phyloP scores from a whole-genome alignment of 345 rosid species.

The Cardiospermum halicacabum region DNA sequence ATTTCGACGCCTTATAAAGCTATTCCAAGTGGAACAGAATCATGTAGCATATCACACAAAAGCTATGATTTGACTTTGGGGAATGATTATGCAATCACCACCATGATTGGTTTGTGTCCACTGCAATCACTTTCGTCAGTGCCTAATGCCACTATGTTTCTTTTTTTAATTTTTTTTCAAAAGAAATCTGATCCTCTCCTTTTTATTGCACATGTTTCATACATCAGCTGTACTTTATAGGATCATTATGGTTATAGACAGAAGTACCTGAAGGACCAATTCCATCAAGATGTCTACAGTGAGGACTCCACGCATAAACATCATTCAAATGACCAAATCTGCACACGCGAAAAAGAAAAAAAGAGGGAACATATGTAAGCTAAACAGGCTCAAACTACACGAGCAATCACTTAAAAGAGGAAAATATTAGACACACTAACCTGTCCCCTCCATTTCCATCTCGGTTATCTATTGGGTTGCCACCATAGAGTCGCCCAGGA shows the following conservation, averaged over 20 bases:
- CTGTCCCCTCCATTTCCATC: slow-evolving; percentile 96
- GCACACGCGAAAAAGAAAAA: slow-evolving; percentile 17
- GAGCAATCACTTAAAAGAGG: not conserved
- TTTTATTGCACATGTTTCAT: slow-evolving; percentile 3
- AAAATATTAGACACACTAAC: slow-evolving; percentile 30
- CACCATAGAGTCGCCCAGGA: slow-evolving; percentile 95
- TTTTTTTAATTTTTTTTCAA: slow-evolving; percentile 10
- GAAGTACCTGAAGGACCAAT: slow-evolving; percentile 80
- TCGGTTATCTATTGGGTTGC: slow-evolving; percentile 65
- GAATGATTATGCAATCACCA: slow-evolving; percentile 10
- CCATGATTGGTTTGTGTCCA: slow-evolving; percentile 8
- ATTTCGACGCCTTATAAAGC: slow-evolving; percentile 17
- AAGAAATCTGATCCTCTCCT: slow-evolving; percentile 18
- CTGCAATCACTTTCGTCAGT: slow-evolving; percentile 19
- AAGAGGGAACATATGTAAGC: not conserved
- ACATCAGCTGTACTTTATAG: not conserved
- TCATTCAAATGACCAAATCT: slow-evolving; percentile 93
- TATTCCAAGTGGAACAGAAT: slow-evolving; percentile 9
- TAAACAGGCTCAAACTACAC: not conserved
- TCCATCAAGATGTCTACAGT: slow-evolving; percentile 88
- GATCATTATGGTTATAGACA: slow-evolving; percentile 12
- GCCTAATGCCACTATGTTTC: slow-evolving; percentile 27
- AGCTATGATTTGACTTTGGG: slow-evolving; percentile 18
- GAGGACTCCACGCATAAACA: slow-evolving; percentile 90
- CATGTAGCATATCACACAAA: slow-evolving; percentile 17